These are phyloP conservation scores for Biscogniauxia sp. DNA, from an alignment of 2,329 filamentous ascomycete genomes.

Conservation along the genomic window DNA sequence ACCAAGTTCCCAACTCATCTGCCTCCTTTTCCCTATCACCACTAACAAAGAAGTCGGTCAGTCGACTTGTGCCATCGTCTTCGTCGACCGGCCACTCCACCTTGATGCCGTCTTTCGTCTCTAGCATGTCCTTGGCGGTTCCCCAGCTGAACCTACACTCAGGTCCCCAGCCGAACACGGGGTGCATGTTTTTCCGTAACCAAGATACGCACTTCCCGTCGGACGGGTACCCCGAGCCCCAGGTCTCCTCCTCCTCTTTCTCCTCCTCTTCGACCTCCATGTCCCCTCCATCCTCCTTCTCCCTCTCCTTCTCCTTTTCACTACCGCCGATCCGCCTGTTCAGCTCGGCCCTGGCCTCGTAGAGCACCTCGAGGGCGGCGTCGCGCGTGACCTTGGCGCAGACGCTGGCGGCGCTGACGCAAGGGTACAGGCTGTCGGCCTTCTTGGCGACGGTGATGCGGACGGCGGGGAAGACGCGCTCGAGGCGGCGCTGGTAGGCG, in stretches of 20 bases:
- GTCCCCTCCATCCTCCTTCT: slow-evolving; percentile 18
- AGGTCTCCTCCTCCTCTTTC: slow-evolving; percentile 49
- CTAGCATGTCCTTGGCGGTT: slow-evolving; percentile 89
- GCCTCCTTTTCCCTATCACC: slow-evolving; percentile 44
- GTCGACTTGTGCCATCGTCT: slow-evolving; percentile 62
- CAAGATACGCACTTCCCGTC: slow-evolving; percentile 78
- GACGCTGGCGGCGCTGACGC: slow-evolving; percentile 89
- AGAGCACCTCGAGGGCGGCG: slow-evolving; percentile 79
- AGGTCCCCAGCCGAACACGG: slow-evolving; percentile 89
- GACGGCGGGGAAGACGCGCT: slow-evolving; percentile 76
- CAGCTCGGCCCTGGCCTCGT: slow-evolving; percentile 40
- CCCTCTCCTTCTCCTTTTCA: slow-evolving; percentile 22
- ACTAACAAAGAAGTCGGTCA: slow-evolving; percentile 73
- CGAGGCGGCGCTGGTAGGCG: slow-evolving; percentile 79
- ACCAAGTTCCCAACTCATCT: slow-evolving; percentile 78
- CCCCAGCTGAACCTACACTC: slow-evolving; percentile 96
- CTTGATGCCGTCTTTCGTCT: slow-evolving; percentile 67
- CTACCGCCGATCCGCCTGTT: slow-evolving; percentile 21
- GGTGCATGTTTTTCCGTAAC: slow-evolving; percentile 85
- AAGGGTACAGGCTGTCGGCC: slow-evolving; percentile 88
- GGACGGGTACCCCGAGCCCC: slow-evolving; percentile 93
- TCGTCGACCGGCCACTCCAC: slow-evolving; percentile 84
- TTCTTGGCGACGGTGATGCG: slow-evolving; percentile 82
- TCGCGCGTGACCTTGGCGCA: slow-evolving; percentile 96
- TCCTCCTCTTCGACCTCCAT: slow-evolving; percentile 19